Evolutionary conservation across 352 stramenopile species (phyloP).

Genomic region (Phytophthora meadii): DNA sequence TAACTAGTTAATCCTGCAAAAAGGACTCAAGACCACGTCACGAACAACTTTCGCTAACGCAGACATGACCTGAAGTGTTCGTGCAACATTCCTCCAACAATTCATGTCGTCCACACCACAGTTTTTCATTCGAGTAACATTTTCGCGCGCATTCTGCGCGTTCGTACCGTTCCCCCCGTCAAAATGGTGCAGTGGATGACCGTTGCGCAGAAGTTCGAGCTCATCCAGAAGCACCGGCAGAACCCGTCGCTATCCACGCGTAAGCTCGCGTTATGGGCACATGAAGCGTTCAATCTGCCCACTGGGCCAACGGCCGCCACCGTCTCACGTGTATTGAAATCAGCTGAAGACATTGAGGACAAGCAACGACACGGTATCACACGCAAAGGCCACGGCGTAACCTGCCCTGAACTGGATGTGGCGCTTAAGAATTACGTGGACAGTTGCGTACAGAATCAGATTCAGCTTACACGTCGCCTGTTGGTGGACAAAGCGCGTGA

Average conservation of each 20-base stretch:
- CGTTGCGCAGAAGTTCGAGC: conserved; percentile 40
- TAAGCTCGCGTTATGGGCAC: conserved; percentile 35
- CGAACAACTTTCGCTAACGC: too few species aligned
- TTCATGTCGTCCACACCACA: background rate
- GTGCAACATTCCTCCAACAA: conserved; percentile 4
- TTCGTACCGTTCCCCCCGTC: conserved; percentile 20
- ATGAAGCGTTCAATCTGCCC: conserved; percentile 38
- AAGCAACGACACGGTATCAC: conserved; percentile 37
- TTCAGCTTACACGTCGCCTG: conserved; percentile 32
- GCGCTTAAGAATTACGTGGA: conserved; percentile 33
- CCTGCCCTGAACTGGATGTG: conserved; percentile 29
- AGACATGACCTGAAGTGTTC: too few species aligned
- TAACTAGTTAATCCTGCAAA: background rate
- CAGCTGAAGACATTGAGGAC: conserved; percentile 35
- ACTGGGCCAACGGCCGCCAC: conserved; percentile 25
- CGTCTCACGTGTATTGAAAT: conserved; percentile 37
- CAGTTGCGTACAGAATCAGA: conserved; percentile 14
- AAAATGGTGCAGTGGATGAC: conserved; percentile 49
- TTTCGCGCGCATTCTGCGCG: conserved; percentile 7
- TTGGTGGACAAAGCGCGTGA: conserved; percentile 31
- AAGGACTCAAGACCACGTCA: too few species aligned
- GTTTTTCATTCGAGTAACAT: conserved; percentile 4
- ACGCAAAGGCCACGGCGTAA: conserved; percentile 35
- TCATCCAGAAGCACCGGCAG: conserved; percentile 40
- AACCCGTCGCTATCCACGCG: conserved; percentile 27